phyloP scores from a whole-genome alignment of 225 moss, liverwort and hornwort species.

The Neckera pumila region DNA sequence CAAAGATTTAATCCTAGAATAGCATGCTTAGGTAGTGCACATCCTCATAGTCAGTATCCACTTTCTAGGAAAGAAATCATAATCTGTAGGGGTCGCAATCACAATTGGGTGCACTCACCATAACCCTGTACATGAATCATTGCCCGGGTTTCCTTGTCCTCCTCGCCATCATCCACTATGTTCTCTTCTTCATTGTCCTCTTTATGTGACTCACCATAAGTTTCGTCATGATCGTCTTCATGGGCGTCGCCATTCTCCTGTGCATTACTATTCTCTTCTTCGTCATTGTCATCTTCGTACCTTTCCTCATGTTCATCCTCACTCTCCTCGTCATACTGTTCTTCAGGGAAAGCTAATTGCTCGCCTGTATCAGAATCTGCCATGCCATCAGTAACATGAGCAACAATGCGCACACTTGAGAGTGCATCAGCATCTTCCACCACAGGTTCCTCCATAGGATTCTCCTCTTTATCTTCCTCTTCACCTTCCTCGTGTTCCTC shows the following conservation, averaged over 20 bases:
- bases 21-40: neutral
- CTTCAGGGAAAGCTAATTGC: slow-evolving; percentile 37
- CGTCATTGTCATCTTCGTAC: neutral
- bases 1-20: neutral
- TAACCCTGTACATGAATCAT: slow-evolving; percentile 1
- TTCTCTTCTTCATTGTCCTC: neutral
- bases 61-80: neutral
- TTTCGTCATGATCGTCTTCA: neutral
- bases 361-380: slow-evolving; percentile 33
- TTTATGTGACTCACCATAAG: neutral
- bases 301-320: slow-evolving; percentile 13
- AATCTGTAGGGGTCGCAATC: neutral
- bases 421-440: slow-evolving; percentile 11
- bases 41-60: neutral
- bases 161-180: neutral
- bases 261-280: neutral
- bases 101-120: neutral
- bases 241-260: neutral
- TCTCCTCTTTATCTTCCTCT: slow-evolving; percentile 4
- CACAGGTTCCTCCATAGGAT: slow-evolving; percentile 28
- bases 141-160: neutral
- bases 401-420: slow-evolving; percentile 20
- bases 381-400: slow-evolving; percentile 29
- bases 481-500: neutral
- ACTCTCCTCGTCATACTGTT: slow-evolving; percentile 22